These are phyloP conservation scores for Annulohypoxylon bovei DNA, from an alignment of 495 filamentous ascomycete species.

Conservation along the genomic window DNA sequence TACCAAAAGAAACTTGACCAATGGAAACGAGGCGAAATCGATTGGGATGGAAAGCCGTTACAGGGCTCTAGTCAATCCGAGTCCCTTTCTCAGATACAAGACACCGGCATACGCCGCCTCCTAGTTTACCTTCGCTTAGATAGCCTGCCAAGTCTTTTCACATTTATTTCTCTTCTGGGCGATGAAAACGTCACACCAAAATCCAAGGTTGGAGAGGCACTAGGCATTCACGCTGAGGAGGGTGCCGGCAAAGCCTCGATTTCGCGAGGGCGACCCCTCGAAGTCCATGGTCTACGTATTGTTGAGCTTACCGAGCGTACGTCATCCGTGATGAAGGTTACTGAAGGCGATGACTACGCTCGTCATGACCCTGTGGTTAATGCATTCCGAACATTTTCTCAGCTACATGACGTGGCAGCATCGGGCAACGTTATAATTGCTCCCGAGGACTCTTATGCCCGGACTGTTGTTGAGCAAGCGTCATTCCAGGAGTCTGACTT, in stretches of 20 bases:
- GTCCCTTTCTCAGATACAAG: conserved; percentile 56
- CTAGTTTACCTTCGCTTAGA: conserved; percentile 81
- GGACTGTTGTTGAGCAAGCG: conserved; percentile 74
- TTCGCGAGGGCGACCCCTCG: conserved; percentile 63
- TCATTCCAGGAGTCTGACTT: conserved; percentile 77
- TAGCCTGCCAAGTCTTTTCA: conserved; percentile 86
- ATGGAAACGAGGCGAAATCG: conserved; percentile 92
- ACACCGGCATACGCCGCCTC: conserved; percentile 58
- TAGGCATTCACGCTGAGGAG: conserved; percentile 41
- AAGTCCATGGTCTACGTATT: conserved; percentile 87
- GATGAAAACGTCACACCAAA: conserved; percentile 50
- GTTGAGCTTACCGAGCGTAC: conserved; percentile 91
- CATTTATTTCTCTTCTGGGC: conserved; percentile 81
- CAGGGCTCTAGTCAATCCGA: conserved; percentile 51
- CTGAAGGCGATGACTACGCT: conserved; percentile 80
- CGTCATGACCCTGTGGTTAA: conserved; percentile 89
- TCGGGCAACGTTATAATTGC: conserved; percentile 82
- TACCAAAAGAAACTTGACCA: conserved; percentile 91
- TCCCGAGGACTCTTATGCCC: conserved; percentile 80
- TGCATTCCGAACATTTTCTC: conserved; percentile 87
- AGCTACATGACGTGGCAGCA: conserved; percentile 83
- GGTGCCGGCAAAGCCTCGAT: conserved; percentile 28
- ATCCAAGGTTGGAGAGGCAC: conserved; percentile 25
- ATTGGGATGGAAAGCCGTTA: conserved; percentile 82
- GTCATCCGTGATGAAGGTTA: conserved; percentile 94